phyloP scores from a whole-genome alignment of 176 grass and related monocot species.

The Oryza meyeriana region DNA sequence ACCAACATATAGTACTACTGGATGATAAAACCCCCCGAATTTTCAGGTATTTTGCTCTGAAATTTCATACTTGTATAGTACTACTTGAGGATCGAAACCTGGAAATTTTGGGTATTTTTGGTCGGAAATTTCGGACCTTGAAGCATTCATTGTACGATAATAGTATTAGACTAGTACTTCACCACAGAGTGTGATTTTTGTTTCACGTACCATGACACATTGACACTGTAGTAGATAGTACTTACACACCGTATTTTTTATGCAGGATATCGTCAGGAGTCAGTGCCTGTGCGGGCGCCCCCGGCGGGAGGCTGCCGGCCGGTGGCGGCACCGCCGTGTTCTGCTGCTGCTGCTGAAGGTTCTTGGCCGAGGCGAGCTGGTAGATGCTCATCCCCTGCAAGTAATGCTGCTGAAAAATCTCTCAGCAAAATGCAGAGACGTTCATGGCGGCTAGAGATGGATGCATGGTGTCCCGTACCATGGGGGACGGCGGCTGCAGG shows the following conservation, averaged over 20 bases:
- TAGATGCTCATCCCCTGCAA: conserved; percentile 50
- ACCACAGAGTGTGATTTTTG: background rate
- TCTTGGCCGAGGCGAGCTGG: conserved; percentile 38
- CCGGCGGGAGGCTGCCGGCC: background rate
- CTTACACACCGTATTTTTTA: conserved; percentile 36
- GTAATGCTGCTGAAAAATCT: conserved; percentile 32
- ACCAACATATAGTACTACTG: background rate
- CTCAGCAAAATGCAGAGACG: conserved; percentile 1
- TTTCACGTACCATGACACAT: background rate
- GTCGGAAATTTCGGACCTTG: background rate
- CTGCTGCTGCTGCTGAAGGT: conserved; percentile 40
- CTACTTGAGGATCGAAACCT: background rate
- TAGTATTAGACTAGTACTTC: background rate
- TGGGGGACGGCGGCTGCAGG: conserved; percentile 33
- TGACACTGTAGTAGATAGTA: background rate
- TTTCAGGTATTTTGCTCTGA: background rate
- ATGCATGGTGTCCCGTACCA: background rate
- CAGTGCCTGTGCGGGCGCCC: background rate
- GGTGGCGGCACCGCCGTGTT: conserved; percentile 1
- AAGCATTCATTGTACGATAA: background rate
- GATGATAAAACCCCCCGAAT: no score
- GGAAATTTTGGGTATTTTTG: background rate
- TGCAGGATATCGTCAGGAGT: conserved; percentile 35
- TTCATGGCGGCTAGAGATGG: background rate
- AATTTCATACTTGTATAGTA: no score